Evolutionary conservation across 2,329 filamentous ascomycete genomes (phyloP).

Genomic region (Fusarium tricinctum): DNA sequence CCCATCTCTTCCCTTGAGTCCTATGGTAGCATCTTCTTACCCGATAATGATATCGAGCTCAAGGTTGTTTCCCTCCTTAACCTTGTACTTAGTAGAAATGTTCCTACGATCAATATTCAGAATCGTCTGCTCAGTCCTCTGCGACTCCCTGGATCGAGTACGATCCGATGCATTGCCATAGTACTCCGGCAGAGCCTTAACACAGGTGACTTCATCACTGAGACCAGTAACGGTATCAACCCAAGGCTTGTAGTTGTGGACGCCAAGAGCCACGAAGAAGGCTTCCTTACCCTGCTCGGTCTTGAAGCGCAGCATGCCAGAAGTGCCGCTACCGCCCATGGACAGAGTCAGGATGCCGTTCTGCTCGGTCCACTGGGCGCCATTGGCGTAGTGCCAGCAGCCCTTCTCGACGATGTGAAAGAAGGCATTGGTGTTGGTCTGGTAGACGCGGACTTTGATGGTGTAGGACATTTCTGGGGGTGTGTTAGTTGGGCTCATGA

Average conservation of each 20-base stretch:
- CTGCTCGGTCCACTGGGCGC: slow-evolving; percentile 28
- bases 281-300: slow-evolving; percentile 40
- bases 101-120: slow-evolving; percentile 37
- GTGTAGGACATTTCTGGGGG: slow-evolving; percentile 38
- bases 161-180: slow-evolving; percentile 31
- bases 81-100: slow-evolving; percentile 34
- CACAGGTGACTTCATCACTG: slow-evolving; percentile 34
- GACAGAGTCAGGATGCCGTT: slow-evolving; percentile 24
- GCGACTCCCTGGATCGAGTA: slow-evolving; percentile 19
- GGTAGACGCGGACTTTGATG: slow-evolving; percentile 43
- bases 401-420: slow-evolving; percentile 39
- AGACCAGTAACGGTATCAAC: slow-evolving; percentile 38
- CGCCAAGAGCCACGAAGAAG: slow-evolving; percentile 38
- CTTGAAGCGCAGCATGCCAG: slow-evolving; percentile 43
- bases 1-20: accelerated
- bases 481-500: background rate
- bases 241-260: slow-evolving; percentile 45
- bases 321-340: slow-evolving; percentile 41
- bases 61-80: slow-evolving; percentile 33
- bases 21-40: background rate
- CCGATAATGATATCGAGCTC: slow-evolving; percentile 41
- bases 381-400: slow-evolving; percentile 43
- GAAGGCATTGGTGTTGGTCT: slow-evolving; percentile 41
- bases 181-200: slow-evolving; percentile 41
- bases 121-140: slow-evolving; percentile 34